phyloP scores from a whole-genome alignment of 208 protist species.

The Crithidia expoeki region DNA sequence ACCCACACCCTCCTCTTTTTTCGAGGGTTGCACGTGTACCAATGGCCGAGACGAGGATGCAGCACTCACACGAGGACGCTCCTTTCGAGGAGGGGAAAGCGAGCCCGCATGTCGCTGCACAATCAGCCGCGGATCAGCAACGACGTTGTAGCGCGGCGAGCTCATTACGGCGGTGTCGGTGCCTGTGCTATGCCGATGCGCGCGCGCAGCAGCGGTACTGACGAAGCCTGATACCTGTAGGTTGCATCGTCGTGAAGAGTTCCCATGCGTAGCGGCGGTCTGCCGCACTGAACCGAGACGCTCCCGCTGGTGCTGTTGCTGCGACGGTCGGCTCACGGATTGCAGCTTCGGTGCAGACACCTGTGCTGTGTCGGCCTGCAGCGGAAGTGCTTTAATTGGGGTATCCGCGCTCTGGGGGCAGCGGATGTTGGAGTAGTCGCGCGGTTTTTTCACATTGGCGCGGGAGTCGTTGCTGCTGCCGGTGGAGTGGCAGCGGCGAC shows the following conservation, averaged over 20 bases:
- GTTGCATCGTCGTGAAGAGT: not conserved
- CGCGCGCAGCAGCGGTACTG: not conserved
- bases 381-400: not conserved
- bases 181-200: not conserved
- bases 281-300: not conserved
- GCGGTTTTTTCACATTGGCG: not conserved
- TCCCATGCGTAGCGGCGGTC: not conserved
- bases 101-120: not conserved
- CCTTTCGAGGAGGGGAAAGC: not conserved
- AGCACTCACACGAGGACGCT: not conserved
- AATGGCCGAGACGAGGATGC: not conserved
- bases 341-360: slow-evolving; percentile 4
- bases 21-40: not conserved
- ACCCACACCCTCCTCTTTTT: not conserved
- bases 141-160: not conserved
- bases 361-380: not conserved
- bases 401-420: not conserved
- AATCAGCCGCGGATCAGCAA: slow-evolving; percentile 1
- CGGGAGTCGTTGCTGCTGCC: slow-evolving; percentile 18
- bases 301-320: not conserved
- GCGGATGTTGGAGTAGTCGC: slow-evolving; percentile 6
- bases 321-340: not conserved
- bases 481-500: not conserved
- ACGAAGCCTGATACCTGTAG: not conserved
- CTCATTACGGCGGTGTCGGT: not conserved